Percentiles rank a stretch among this genome's conserved stretches.
Conservation (phyloP, 352 stramenopile genomes). For the Globisporangium paddicum region DNA sequence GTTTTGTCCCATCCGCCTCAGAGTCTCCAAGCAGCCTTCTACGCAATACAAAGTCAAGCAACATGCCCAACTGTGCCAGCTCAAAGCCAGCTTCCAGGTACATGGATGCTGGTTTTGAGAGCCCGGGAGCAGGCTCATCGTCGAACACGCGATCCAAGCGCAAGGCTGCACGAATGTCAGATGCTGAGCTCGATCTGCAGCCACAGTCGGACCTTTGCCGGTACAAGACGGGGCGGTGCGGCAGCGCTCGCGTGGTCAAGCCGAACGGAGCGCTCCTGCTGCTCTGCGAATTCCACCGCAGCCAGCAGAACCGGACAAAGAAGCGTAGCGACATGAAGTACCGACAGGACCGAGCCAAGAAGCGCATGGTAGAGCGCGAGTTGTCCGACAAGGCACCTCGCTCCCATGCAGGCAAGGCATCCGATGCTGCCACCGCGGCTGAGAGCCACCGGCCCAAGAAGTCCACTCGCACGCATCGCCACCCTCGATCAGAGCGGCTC, state of each 20-base stretch:
- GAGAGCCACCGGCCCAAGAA: background rate
- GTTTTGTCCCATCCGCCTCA: background rate
- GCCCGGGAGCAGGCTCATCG: background rate
- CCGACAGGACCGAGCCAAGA: constrained; percentile 55
- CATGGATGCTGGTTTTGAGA: background rate
- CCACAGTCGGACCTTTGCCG: constrained; percentile 29
- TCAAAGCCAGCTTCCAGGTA: background rate
- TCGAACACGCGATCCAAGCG: background rate
- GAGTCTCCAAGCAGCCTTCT: background rate
- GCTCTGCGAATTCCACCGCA: constrained; percentile 78
- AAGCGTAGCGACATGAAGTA: constrained; percentile 84
- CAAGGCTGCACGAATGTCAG: background rate
- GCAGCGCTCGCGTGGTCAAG: constrained; percentile 65
- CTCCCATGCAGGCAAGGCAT: background rate
- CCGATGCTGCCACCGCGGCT: background rate
- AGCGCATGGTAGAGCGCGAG: constrained; percentile 33
- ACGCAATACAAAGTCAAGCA: background rate
- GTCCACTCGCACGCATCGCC: background rate
- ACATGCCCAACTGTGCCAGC: background rate
- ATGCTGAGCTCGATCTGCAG: background rate
- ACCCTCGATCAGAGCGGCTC: background rate
- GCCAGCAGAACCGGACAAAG: constrained; percentile 85
- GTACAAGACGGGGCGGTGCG: constrained; percentile 81
- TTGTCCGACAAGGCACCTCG: background rate
- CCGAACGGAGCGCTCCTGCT: constrained; percentile 67